Conservation (phyloP, 2,329 filamentous ascomycete species). For the Pyrenophora tritici-repentis region DNA sequence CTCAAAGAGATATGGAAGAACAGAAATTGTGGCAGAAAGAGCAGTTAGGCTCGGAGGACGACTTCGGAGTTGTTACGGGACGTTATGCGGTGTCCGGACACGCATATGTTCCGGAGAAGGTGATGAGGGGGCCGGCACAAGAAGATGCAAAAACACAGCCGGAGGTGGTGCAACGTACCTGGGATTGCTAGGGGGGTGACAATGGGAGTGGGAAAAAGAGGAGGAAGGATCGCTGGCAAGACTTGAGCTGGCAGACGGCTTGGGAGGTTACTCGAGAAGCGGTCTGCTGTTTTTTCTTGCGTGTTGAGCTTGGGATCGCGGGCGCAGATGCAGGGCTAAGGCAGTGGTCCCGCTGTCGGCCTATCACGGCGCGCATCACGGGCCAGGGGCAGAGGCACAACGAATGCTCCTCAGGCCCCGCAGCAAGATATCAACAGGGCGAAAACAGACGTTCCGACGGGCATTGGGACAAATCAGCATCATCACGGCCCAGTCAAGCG, state of each 20-base stretch:
- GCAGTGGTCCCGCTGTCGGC: slow-evolving; percentile 14
- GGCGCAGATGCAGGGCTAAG: slow-evolving; percentile 28
- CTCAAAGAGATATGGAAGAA: slow-evolving; percentile 17
- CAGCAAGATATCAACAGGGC: slow-evolving; percentile 4
- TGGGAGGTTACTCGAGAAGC: slow-evolving; percentile 29
- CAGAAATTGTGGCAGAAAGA: slow-evolving; percentile 11
- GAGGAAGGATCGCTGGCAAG: slow-evolving; percentile 18
- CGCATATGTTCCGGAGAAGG: slow-evolving; percentile 20
- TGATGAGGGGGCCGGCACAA: slow-evolving; percentile 27
- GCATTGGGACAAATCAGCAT: not conserved
- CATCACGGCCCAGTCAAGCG: not conserved
- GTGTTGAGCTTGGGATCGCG: slow-evolving; percentile 37
- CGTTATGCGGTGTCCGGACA: slow-evolving; percentile 27
- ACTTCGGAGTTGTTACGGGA: slow-evolving; percentile 24
- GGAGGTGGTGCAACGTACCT: slow-evolving; percentile 41
- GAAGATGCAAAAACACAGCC: slow-evolving; percentile 15
- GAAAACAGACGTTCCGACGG: slow-evolving; percentile 4
- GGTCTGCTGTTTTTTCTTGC: slow-evolving; percentile 46
- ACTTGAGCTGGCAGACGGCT: slow-evolving; percentile 28
- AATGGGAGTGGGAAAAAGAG: slow-evolving; percentile 15
- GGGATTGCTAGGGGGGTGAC: slow-evolving; percentile 35
- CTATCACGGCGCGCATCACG: slow-evolving; percentile 11
- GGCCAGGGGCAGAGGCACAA: slow-evolving; percentile 20
- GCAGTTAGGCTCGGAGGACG: slow-evolving; percentile 10
- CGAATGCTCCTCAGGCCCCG: slow-evolving; percentile 10